Percentiles rank a stretch among this genome's conserved stretches.
phyloP scores from a whole-genome alignment of 257 asterid genomes.

The Voacanga thouarsii region DNA sequence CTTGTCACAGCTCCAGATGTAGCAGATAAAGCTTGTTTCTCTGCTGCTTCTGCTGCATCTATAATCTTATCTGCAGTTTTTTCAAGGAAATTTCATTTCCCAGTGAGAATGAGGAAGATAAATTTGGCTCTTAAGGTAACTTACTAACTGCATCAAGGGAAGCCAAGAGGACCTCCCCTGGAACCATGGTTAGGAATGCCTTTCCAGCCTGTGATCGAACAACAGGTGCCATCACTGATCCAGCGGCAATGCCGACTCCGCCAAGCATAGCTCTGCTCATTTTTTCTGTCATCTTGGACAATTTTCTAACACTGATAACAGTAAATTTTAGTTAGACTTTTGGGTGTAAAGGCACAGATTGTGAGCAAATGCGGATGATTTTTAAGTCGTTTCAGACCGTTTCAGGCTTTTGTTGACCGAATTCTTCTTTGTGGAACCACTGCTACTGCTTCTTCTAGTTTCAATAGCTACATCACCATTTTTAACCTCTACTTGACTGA shows the following conservation, averaged over 20 bases:
- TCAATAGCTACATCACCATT: slow-evolving; percentile 17
- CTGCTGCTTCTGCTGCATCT: slow-evolving; percentile 93
- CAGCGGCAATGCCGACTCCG: slow-evolving; percentile 58
- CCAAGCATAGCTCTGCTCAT: slow-evolving; percentile 72
- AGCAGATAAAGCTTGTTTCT: slow-evolving; percentile 61
- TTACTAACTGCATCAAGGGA: slow-evolving; percentile 80
- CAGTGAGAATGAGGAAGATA: not conserved
- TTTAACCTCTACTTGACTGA: slow-evolving; percentile 35
- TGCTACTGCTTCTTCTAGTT: slow-evolving; percentile 18
- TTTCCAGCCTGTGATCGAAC: slow-evolving; percentile 70
- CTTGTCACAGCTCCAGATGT: slow-evolving; percentile 76
- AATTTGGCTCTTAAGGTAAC: slow-evolving; percentile 5
- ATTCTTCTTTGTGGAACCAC: slow-evolving; percentile 32
- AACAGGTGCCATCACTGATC: slow-evolving; percentile 62
- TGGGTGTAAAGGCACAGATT: not conserved
- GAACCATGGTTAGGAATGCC: slow-evolving; percentile 53
- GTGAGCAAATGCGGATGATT: not conserved
- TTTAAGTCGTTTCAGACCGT: slow-evolving; percentile 38
- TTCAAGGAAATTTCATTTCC: not conserved
- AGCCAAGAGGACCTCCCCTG: slow-evolving; percentile 79
- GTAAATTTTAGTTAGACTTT: not conserved
- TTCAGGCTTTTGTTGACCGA: slow-evolving; percentile 54
- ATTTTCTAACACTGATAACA: slow-evolving; percentile 49
- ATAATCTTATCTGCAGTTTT: slow-evolving; percentile 53
- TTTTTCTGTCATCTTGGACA: slow-evolving; percentile 78